phyloP scores from a whole-genome alignment of 129 eudicot species.

The Lactuca sativa region DNA sequence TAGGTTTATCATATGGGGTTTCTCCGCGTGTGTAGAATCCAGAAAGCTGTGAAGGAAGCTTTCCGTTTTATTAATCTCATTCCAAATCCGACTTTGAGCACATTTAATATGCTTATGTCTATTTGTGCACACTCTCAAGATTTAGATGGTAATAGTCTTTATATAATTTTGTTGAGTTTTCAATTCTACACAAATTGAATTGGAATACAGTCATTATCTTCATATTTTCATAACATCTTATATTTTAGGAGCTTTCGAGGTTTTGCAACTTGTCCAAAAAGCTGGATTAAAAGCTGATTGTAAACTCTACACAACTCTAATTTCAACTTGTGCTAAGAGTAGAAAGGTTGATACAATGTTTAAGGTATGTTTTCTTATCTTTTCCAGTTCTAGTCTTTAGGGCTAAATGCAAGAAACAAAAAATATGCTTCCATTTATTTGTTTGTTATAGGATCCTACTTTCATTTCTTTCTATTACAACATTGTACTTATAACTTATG shows the following conservation, averaged over 20 bases:
- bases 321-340: conserved; percentile 93
- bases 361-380: conserved; percentile 50
- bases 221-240: conserved; percentile 5
- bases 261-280: conserved; percentile 64
- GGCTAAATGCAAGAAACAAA: neutral
- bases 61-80: conserved; percentile 80
- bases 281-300: conserved; percentile 85
- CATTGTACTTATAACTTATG: neutral
- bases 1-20: conserved; percentile 89
- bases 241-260: conserved; percentile 80
- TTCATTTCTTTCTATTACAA: neutral
- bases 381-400: neutral
- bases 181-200: neutral
- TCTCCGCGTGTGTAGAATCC: conserved; percentile 60
- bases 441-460: too few relatives aligned
- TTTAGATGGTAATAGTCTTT: conserved; percentile 56
- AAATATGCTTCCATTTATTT: neutral
- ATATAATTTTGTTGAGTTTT: neutral
- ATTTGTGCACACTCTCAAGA: conserved; percentile 81
- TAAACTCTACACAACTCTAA: conserved; percentile 91
- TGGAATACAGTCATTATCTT: conserved; percentile 11
- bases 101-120: conserved; percentile 94
- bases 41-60: conserved; percentile 88
- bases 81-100: conserved; percentile 83
- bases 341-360: conserved; percentile 96